Percentiles rank a stretch among this genome's conserved stretches.
phyloP scores from a whole-genome alignment of 2,329 filamentous ascomycete species.

The Aspergillus clavatus region DNA sequence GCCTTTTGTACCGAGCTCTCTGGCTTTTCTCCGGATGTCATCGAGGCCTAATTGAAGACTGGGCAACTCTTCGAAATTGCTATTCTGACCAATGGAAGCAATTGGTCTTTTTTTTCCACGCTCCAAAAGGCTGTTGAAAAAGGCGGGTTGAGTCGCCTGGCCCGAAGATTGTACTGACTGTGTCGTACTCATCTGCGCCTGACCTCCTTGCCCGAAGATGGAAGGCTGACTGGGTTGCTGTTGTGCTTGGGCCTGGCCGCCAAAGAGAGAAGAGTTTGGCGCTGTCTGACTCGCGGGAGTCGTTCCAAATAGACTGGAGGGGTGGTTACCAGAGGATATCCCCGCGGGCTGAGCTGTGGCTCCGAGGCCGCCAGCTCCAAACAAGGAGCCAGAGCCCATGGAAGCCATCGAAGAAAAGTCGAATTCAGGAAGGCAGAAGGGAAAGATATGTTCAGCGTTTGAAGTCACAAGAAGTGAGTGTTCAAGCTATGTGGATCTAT shows the following conservation, averaged over 20 bases:
- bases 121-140: constrained; percentile 61
- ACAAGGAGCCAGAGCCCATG: constrained; percentile 24
- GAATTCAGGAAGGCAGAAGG: background rate
- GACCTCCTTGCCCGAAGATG: constrained; percentile 25
- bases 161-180: constrained; percentile 23
- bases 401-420: constrained; percentile 13
- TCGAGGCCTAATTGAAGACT: constrained; percentile 85
- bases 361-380: constrained; percentile 26
- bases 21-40: constrained; percentile 73
- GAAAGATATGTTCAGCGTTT: background rate
- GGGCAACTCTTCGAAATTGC: constrained; percentile 69
- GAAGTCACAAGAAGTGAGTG: too few relatives aligned
- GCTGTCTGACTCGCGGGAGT: constrained; percentile 19
- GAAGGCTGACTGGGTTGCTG: constrained; percentile 25
- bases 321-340: constrained; percentile 25
- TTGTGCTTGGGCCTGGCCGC: constrained; percentile 20
- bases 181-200: constrained; percentile 19
- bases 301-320: constrained; percentile 24
- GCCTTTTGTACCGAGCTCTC: constrained; percentile 67
- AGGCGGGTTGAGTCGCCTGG: constrained; percentile 49
- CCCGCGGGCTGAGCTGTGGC: constrained; percentile 20
- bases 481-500: background rate
- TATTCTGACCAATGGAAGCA: constrained; percentile 54
- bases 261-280: constrained; percentile 23
- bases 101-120: constrained; percentile 63